Percentiles rank a stretch among this genome's conserved stretches.
Evolutionary conservation across 1,284 basidiomycete species (phyloP).

Genomic region (Ustilago xerochloae): DNA sequence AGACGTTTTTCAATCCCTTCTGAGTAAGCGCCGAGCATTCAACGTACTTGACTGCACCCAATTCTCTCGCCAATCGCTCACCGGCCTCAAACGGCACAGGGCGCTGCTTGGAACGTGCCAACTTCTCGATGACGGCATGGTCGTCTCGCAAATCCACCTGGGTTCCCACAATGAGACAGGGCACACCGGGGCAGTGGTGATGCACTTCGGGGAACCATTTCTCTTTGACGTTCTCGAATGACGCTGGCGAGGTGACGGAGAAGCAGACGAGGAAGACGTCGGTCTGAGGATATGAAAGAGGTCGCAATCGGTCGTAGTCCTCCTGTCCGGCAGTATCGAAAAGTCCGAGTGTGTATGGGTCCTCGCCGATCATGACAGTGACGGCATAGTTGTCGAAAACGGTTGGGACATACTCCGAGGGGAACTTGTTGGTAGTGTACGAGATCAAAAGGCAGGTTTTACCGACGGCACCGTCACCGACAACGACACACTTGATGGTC

Average conservation of each 20-base stretch:
- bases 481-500: conserved; percentile 84
- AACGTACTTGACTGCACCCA: conserved; percentile 98
- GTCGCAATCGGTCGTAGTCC: conserved; percentile 98
- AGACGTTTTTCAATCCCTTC: conserved; percentile 99
- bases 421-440: conserved; percentile 90
- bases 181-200: conserved; percentile 99
- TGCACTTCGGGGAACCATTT: conserved; percentile 99
- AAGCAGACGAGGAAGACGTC: conserved; percentile 99
- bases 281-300: conserved; percentile 98
- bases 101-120: conserved; percentile 93
- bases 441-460: conserved; percentile 99
- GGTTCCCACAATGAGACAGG: conserved; percentile 97
- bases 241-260: conserved; percentile 96
- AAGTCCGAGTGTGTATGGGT: conserved; percentile 96
- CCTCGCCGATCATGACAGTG: conserved; percentile 99
- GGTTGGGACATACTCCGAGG: conserved; percentile 90
- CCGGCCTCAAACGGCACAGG: conserved; percentile 89
- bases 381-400: conserved; percentile 98
- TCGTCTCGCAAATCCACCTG: conserved; percentile 98
- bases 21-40: conserved; percentile 99
- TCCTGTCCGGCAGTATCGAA: conserved; percentile 99
- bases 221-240: conserved; percentile 99
- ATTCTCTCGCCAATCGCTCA: conserved; percentile 90
- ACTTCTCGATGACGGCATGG: conserved; percentile 89
- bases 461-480: conserved; percentile 99